These are phyloP conservation scores for Henningerozyma blattae DNA, from an alignment of 805 yeast species.

Conservation along the genomic window DNA sequence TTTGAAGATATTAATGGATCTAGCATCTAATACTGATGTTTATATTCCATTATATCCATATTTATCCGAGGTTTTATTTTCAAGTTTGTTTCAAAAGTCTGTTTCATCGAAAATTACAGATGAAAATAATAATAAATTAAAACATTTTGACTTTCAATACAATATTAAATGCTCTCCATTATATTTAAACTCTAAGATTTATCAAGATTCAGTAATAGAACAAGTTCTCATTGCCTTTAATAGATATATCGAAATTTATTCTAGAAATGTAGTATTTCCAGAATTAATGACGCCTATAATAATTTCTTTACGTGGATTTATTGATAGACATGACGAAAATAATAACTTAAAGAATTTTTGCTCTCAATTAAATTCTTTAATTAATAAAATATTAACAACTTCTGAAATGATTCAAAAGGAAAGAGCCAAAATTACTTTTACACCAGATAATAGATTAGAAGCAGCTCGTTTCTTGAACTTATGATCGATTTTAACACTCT, in stretches of 20 bases:
- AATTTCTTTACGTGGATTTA: slow-evolving; percentile 65
- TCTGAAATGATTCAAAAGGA: slow-evolving; percentile 48
- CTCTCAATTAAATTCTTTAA: slow-evolving; percentile 28
- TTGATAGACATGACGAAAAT: slow-evolving; percentile 27
- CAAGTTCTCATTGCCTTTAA: slow-evolving; percentile 68
- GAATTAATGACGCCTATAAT: slow-evolving; percentile 80
- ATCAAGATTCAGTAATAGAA: slow-evolving; percentile 78
- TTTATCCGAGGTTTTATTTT: slow-evolving; percentile 65
- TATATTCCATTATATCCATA: slow-evolving; percentile 86
- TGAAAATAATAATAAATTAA: slow-evolving; percentile 39
- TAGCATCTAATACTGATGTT: slow-evolving; percentile 77
- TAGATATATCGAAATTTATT: slow-evolving; percentile 73
- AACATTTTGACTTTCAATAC: slow-evolving; percentile 75
- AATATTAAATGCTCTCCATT: slow-evolving; percentile 73
- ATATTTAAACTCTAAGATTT: slow-evolving; percentile 68
- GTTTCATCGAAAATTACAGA: slow-evolving; percentile 33
- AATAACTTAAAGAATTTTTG: neutral
- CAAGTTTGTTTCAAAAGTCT: slow-evolving; percentile 65
- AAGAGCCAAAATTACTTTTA: slow-evolving; percentile 69
- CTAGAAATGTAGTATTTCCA: slow-evolving; percentile 89
- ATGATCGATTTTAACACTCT: no score
- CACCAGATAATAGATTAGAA: slow-evolving; percentile 69
- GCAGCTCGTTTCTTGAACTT: slow-evolving; percentile 61
- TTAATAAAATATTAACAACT: slow-evolving; percentile 70
- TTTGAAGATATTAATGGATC: slow-evolving; percentile 65